phyloP scores from a whole-genome alignment of 1,284 basidiomycete genomes.

The Tremellales sp. region DNA sequence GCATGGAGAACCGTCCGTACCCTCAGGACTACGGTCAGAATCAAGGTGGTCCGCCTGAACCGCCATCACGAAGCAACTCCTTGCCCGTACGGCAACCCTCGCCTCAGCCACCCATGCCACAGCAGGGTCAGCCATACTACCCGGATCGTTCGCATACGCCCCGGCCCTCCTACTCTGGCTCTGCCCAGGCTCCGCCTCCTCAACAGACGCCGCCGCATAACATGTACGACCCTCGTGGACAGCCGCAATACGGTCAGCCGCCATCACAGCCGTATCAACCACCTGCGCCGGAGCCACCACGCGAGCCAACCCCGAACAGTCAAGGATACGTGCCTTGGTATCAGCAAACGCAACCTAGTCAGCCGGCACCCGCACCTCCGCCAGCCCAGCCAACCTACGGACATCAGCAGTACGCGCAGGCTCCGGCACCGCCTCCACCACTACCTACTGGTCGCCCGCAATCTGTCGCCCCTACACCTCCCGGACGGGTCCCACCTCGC shows the following conservation, averaged over 20 bases:
- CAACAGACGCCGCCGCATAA: background rate
- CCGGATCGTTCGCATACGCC: background rate
- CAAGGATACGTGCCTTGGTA: constrained; percentile 42
- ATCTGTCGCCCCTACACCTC: constrained; percentile 17
- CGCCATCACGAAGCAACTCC: background rate
- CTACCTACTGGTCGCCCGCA: constrained; percentile 16
- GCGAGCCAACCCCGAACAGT: constrained; percentile 7
- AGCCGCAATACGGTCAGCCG: no score
- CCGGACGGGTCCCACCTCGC: constrained; percentile 19
- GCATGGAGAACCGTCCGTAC: constrained; percentile 4
- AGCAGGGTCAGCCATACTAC: constrained; percentile 2
- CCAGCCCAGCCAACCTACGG: constrained; percentile 9
- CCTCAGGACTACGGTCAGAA: background rate
- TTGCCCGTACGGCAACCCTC: constrained; percentile 10
- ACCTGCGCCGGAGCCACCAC: background rate
- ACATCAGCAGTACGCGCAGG: constrained; percentile 4
- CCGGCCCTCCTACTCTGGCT: background rate
- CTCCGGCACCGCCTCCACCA: constrained; percentile 13
- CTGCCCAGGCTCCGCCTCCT: background rate
- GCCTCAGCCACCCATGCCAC: constrained; percentile 3
- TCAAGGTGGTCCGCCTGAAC: background rate
- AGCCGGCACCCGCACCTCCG: constrained; percentile 1
- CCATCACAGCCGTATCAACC: no score
- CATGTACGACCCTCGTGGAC: no score
- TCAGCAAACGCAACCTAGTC: constrained; percentile 37